These are phyloP conservation scores for Eremothecium sinecaudum DNA, from an alignment of 1,139 yeast species.

Conservation along the genomic window DNA sequence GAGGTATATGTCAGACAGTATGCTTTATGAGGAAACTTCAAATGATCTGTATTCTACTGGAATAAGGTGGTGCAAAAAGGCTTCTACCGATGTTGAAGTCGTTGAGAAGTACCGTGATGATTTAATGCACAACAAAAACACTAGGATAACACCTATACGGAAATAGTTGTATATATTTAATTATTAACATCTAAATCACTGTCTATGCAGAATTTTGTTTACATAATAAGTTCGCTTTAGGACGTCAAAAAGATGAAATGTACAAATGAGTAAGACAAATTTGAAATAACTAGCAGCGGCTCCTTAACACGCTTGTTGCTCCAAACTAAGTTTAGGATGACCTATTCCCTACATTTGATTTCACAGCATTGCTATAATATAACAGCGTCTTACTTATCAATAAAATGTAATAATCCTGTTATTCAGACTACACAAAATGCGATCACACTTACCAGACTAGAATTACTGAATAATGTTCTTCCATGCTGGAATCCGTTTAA, in stretches of 20 bases:
- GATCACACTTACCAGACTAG: constrained; percentile 18
- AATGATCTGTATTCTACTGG: constrained; percentile 8
- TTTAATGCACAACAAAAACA: no score
- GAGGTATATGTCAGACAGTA: constrained; percentile 20
- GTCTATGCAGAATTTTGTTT: no score
- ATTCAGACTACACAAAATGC: constrained; percentile 27
- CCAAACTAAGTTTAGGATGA: background rate
- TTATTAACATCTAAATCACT: no score
- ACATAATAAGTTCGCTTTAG: no score
- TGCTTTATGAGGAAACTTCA: constrained; percentile 13
- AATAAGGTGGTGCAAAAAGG: constrained; percentile 20
- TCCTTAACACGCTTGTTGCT: no score
- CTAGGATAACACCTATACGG: no score
- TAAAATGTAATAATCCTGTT: constrained; percentile 11
- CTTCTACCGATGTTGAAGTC: constrained; percentile 12
- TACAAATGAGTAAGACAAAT: no score
- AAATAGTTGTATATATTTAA: no score
- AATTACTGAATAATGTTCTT: constrained; percentile 23
- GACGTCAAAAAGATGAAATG: no score
- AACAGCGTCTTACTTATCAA: constrained; percentile 20
- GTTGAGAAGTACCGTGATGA: constrained; percentile 17
- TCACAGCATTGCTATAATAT: constrained; percentile 24
- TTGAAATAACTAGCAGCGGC: no score
- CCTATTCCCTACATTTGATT: constrained; percentile 9
- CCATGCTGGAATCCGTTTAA: constrained; percentile 26